A percentile compares a stretch with the other conserved stretches of the same genome.
Conservation (phyloP, 257 asterid genomes). For the Nicotiana otophora region DNA sequence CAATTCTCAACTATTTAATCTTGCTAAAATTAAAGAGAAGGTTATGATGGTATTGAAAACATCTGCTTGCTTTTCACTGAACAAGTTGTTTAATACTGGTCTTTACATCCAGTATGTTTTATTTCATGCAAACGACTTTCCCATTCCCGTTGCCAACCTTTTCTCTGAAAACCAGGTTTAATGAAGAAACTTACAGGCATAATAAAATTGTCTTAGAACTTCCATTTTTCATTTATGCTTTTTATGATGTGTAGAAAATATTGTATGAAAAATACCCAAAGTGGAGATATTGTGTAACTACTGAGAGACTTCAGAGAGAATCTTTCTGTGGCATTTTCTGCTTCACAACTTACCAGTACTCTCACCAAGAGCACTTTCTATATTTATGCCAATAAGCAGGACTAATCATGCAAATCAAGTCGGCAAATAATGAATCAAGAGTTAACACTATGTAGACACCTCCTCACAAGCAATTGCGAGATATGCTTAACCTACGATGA, state of each 20-base stretch:
- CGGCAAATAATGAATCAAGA: background rate
- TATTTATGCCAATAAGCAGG: background rate
- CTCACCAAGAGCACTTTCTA: background rate
- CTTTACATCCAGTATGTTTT: background rate
- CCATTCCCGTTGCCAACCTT: background rate
- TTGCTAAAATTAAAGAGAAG: background rate
- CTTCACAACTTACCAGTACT: background rate
- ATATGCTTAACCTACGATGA: background rate
- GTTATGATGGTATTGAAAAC: background rate
- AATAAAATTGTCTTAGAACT: background rate
- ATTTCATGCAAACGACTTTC: background rate
- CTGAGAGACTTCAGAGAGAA: background rate
- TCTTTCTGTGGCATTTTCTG: background rate
- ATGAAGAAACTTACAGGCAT: background rate
- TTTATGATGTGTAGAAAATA: background rate
- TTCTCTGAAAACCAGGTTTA: background rate
- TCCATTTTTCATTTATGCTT: background rate
- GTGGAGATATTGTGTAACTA: background rate
- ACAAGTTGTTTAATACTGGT: background rate
- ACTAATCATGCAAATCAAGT: background rate
- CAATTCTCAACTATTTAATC: background rate
- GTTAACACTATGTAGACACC: background rate
- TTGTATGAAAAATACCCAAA: background rate
- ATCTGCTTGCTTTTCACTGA: background rate
- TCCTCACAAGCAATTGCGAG: background rate